A percentile compares a stretch with the other conserved stretches of the same genome.
Evolutionary conservation across 2,329 filamentous ascomycete genomes (phyloP).

Genomic region (Trichoderma gracile): DNA sequence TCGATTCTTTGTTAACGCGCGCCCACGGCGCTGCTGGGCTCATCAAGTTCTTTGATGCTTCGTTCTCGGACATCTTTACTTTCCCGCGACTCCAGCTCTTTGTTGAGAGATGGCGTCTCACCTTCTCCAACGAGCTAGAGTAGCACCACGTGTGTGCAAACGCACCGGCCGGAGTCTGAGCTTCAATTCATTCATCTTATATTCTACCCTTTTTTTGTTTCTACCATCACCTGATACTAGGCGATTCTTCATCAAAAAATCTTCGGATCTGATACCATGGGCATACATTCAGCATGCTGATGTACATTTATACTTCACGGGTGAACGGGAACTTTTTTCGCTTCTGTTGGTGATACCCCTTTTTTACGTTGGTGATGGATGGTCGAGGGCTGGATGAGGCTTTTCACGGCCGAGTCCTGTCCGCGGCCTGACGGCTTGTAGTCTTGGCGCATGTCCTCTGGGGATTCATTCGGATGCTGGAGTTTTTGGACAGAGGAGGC

Average conservation of each 20-base stretch:
- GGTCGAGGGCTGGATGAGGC: not conserved
- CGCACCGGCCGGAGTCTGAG: conserved; percentile 30
- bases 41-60: conserved; percentile 22
- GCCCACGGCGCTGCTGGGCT: conserved; percentile 28
- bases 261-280: conserved; percentile 26
- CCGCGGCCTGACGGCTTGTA: conserved; percentile 34
- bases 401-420: not conserved
- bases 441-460: conserved; percentile 36
- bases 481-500: conserved; percentile 28
- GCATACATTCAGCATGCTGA: conserved; percentile 28
- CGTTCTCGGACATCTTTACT: conserved; percentile 6
- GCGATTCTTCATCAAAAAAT: conserved; percentile 32
- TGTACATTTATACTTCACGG: conserved; percentile 25
- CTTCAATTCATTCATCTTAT: conserved; percentile 22
- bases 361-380: conserved; percentile 29
- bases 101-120: conserved; percentile 23
- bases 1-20: conserved; percentile 6
- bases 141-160: conserved; percentile 25
- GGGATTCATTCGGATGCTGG: conserved; percentile 33
- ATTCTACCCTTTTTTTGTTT: conserved; percentile 30
- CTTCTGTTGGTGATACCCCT: conserved; percentile 41
- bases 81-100: conserved; percentile 22
- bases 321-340: conserved; percentile 34
- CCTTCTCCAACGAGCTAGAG: not conserved
- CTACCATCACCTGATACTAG: conserved; percentile 32